Percentiles rank a stretch among this genome's conserved stretches.
Evolutionary conservation across 495 filamentous ascomycete species (phyloP).

Genomic region (Hyaloscypha finlandica): DNA sequence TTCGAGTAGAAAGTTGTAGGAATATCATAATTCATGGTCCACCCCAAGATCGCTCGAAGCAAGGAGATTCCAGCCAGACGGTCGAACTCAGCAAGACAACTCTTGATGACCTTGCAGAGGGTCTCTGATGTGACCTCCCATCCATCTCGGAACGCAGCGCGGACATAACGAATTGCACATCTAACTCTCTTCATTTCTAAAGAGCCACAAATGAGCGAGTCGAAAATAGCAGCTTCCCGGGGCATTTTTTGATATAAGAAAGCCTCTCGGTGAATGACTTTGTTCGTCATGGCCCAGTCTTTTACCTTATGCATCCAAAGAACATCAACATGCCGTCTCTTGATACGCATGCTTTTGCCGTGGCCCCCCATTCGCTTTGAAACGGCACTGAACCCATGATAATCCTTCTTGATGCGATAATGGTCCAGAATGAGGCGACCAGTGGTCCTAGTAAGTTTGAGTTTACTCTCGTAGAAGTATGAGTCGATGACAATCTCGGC

Average conservation of each 20-base stretch:
- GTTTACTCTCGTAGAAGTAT: constrained; percentile 46
- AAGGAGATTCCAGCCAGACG: constrained; percentile 8
- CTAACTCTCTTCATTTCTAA: constrained; percentile 14
- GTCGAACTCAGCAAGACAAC: constrained; percentile 9
- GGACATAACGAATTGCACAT: constrained; percentile 20
- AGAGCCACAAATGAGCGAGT: constrained; percentile 23
- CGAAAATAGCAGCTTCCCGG: constrained; percentile 26
- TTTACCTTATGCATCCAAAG: neutral
- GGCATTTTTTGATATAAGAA: constrained; percentile 19
- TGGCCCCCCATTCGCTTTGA: constrained; percentile 43
- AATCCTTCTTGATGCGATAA: constrained; percentile 46
- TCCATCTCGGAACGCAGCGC: constrained; percentile 25
- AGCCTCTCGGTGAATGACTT: constrained; percentile 19
- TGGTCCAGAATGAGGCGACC: constrained; percentile 55
- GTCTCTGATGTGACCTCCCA: constrained; percentile 7
- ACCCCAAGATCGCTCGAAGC: constrained; percentile 16
- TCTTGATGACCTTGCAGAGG: constrained; percentile 11
- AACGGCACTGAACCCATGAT: constrained; percentile 41
- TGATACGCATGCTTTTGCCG: constrained; percentile 21
- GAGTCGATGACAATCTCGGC: constrained; percentile 55
- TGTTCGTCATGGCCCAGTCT: constrained; percentile 24
- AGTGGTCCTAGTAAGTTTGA: constrained; percentile 56
- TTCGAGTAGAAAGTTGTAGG: neutral
- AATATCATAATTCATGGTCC: neutral
- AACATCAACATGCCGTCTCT: neutral